Percentiles rank a stretch among this genome's conserved stretches.
These are phyloP conservation scores for Conidiobolus coronatus DNA, from an alignment of 371 early-diverging fungal species.

Conservation along the genomic window DNA sequence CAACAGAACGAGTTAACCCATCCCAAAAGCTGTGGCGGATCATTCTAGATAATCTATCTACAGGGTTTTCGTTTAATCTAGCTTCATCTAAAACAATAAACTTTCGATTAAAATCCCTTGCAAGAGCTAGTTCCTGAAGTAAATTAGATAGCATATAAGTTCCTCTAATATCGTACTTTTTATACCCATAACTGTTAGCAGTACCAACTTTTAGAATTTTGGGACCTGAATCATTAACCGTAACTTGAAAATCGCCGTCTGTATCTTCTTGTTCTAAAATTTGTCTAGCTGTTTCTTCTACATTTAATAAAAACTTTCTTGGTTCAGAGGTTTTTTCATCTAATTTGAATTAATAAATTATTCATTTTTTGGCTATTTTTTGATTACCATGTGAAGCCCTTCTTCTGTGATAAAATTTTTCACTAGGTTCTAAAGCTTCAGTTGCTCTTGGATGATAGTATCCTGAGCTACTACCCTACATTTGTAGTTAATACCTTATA, in stretches of 20 bases:
- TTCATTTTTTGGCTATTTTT: background rate
- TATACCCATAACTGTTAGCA: slow-evolving; percentile 63
- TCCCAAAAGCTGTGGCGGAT: slow-evolving; percentile 87
- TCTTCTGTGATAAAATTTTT: slow-evolving; percentile 12
- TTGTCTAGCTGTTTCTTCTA: slow-evolving; percentile 49
- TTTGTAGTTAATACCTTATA: too few species aligned
- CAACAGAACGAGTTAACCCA: slow-evolving; percentile 77
- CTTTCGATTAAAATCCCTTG: slow-evolving; percentile 63
- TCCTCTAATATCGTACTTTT: slow-evolving; percentile 74
- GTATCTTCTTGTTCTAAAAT: slow-evolving; percentile 88
- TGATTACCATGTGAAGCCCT: slow-evolving; percentile 21
- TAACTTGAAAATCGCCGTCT: slow-evolving; percentile 85
- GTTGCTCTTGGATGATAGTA: background rate
- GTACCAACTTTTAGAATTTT: slow-evolving; percentile 74
- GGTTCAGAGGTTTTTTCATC: slow-evolving; percentile 47
- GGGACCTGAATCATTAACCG: slow-evolving; percentile 77
- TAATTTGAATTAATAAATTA: slow-evolving; percentile 7
- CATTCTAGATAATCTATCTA: slow-evolving; percentile 71
- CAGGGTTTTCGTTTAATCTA: slow-evolving; percentile 79
- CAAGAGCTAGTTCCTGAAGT: slow-evolving; percentile 82
- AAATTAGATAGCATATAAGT: slow-evolving; percentile 86
- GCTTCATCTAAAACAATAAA: slow-evolving; percentile 70
- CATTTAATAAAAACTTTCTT: slow-evolving; percentile 62
- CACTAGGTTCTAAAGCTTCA: background rate
- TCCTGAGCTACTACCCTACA: too few species aligned